These are phyloP conservation scores for Suillus fuscotomentosus DNA, from an alignment of 768 basidiomycete genomes.

Conservation along the genomic window DNA sequence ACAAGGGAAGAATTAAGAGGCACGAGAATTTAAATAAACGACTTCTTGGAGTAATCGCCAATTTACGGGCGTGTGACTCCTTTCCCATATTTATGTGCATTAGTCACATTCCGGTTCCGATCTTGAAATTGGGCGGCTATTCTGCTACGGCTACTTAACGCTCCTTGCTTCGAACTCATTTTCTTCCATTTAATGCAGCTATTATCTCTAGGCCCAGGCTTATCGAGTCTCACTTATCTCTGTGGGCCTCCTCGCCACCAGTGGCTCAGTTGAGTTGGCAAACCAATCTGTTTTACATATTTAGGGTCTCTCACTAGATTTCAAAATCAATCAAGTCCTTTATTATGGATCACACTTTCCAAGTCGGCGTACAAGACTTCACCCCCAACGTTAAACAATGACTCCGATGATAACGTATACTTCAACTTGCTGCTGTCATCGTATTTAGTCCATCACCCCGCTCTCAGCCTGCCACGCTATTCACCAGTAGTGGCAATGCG, in stretches of 20 bases:
- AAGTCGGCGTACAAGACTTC: background rate
- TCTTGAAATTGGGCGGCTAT: background rate
- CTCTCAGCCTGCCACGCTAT: background rate
- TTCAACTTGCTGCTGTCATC: background rate
- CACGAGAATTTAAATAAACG: slow-evolving; percentile 1
- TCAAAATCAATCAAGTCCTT: background rate
- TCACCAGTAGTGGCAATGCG: background rate
- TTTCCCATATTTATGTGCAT: background rate
- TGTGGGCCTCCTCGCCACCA: background rate
- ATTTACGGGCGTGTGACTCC: background rate
- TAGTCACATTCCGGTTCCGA: background rate
- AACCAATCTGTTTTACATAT: background rate
- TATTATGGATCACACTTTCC: background rate
- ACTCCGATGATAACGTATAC: background rate
- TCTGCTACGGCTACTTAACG: background rate
- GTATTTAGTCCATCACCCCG: background rate
- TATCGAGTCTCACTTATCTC: background rate
- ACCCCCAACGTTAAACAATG: background rate
- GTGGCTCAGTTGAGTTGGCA: background rate
- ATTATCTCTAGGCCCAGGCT: background rate
- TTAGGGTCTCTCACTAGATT: background rate
- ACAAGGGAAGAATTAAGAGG: background rate
- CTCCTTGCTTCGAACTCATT: background rate
- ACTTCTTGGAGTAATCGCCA: background rate
- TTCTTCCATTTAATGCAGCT: background rate